Evolutionary conservation across 805 yeast species (phyloP), one percentile per base, ranked within the genome.

Genomic region (Candida boleticola): DNA sequence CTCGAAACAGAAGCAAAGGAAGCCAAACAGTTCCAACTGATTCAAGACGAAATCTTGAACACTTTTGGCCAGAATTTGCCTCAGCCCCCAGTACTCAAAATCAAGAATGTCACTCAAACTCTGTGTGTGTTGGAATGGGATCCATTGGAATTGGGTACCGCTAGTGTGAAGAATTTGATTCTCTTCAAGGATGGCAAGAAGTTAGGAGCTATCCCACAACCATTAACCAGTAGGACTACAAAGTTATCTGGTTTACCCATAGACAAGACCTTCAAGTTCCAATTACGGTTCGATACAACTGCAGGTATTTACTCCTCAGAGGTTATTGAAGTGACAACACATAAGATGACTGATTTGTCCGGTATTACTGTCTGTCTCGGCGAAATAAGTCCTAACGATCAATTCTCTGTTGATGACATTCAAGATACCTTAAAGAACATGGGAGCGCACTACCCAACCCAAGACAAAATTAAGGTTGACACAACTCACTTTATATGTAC

Each of bases 91-190:
- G 71, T 73, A 14, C 72, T 93, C 48, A 76, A 78, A 41, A 69
- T 82, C 30, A 76, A 79, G 41, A 93, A 92, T 58, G 81, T 85
- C 37, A 92, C 99, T 1, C 99, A 93, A 60, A 93, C 99, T 0
- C 83, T 93, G 40, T 88, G 95, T 61, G 97, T 90, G 16, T 74
- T 93, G 47, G 95, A 88, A 59, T 93, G 99, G 99, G 97, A 89
- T 46, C 77, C 82, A 10, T 68, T 93, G 40, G 81, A 85, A 37
- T 66, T 89, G 43, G 97, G 96, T 7, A 84, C 95, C 1, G 82
- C 97, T 2, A 77, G 77, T 36, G 71, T 93, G 52, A 85, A 83
- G 58, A 80, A 87, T 31, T 70, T 93, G 51, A 79, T 85, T 9
- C 71, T 93, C 39, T 89, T 80, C 66, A 87, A 89, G 59, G 88